Evolutionary conservation across 352 stramenopile genomes (phyloP).

Genomic region (Pythium guiyangense): DNA sequence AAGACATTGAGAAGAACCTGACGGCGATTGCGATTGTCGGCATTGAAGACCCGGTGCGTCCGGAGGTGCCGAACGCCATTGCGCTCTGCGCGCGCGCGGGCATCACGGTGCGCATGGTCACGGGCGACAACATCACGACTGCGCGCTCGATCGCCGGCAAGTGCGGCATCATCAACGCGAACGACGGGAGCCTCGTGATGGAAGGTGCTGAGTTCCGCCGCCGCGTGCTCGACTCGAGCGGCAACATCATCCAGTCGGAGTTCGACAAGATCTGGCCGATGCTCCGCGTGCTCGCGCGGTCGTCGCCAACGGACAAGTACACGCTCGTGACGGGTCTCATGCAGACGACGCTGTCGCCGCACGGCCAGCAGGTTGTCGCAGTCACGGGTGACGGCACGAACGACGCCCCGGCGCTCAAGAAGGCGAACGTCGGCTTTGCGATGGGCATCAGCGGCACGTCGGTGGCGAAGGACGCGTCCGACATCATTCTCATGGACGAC

Average conservation of each 20-base stretch:
- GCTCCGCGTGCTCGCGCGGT: no score
- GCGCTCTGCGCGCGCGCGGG: no score
- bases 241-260: slow-evolving; percentile 56
- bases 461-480: slow-evolving; percentile 93
- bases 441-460: slow-evolving; percentile 93
- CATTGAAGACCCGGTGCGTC: no score
- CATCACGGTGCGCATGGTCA: slow-evolving; percentile 99
- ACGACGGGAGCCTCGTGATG: slow-evolving; percentile 51
- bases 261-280: no score
- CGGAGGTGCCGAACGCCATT: no score
- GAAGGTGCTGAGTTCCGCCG: slow-evolving; percentile 47
- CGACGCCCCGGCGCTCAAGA: slow-evolving; percentile 93
- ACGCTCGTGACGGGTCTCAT: slow-evolving; percentile 63
- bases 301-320: no score
- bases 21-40: no score
- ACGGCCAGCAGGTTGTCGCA: slow-evolving; percentile 87
- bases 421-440: slow-evolving; percentile 93
- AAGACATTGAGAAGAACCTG: no score
- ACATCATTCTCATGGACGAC: slow-evolving; percentile 96
- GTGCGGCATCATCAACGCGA: slow-evolving; percentile 67
- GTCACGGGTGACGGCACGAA: slow-evolving; percentile 97
- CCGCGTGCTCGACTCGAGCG: slow-evolving; percentile 41
- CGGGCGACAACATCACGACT: slow-evolving; percentile 97
- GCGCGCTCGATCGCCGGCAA: slow-evolving; percentile 71
- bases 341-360: slow-evolving; percentile 42